Percentiles rank a stretch among this genome's conserved stretches.
Conservation (phyloP, 352 stramenopile genomes). For the Thraustochytrium sp. region DNA sequence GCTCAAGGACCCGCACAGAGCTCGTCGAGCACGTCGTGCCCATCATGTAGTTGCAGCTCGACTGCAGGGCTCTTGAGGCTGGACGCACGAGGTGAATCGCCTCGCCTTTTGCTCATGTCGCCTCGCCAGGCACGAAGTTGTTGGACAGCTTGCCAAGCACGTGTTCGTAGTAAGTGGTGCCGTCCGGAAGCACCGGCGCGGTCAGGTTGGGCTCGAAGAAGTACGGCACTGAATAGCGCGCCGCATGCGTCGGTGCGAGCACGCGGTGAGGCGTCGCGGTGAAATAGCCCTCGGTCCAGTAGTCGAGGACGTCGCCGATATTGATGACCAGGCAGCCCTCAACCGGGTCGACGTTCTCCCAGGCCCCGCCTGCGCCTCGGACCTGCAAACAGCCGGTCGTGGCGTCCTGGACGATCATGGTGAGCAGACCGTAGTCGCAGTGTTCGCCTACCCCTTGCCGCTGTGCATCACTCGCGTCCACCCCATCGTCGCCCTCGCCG, state of each 20-base stretch:
- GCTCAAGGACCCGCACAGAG: no score
- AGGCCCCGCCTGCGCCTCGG: slow-evolving; percentile 11
- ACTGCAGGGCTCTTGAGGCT: no score
- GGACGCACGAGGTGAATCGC: no score
- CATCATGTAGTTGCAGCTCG: no score
- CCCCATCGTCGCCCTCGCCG: neutral
- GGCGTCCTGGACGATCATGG: slow-evolving; percentile 53
- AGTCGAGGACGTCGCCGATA: slow-evolving; percentile 57
- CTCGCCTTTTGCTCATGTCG: no score
- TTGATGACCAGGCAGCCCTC: slow-evolving; percentile 55
- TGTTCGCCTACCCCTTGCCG: slow-evolving; percentile 49
- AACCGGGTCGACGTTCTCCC: slow-evolving; percentile 51
- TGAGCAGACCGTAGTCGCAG: slow-evolving; percentile 54
- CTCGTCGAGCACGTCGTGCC: no score
- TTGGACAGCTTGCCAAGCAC: slow-evolving; percentile 10
- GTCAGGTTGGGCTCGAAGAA: slow-evolving; percentile 37
- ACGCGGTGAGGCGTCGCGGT: slow-evolving; percentile 57
- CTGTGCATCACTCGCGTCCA: neutral
- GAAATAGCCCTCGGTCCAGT: slow-evolving; percentile 52
- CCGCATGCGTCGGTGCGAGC: neutral
- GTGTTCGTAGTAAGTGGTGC: slow-evolving; percentile 9
- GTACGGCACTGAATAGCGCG: slow-evolving; percentile 3
- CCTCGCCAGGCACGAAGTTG: neutral
- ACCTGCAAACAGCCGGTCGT: slow-evolving; percentile 45
- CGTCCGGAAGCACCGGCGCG: neutral